These are phyloP conservation scores for Cylindrotheca fusiformis DNA, from an alignment of 108 stramenopile species.

Conservation along the genomic window DNA sequence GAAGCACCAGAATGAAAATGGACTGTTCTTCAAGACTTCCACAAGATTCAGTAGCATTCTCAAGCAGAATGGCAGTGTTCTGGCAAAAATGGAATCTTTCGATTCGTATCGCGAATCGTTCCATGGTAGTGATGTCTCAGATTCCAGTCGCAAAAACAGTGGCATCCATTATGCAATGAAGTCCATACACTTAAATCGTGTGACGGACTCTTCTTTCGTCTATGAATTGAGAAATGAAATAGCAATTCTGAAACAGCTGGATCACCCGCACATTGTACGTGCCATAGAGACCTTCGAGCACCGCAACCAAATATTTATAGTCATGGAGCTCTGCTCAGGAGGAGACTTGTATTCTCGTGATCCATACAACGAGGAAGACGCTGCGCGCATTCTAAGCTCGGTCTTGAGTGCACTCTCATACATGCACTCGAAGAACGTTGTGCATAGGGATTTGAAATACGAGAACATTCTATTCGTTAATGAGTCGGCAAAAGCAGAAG, in stretches of 20 bases:
- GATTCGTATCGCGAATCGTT: conserved; percentile 1
- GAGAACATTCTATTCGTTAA: conserved; percentile 87
- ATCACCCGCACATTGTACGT: conserved; percentile 91
- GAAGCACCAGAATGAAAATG: background rate
- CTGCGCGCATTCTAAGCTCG: conserved; percentile 53
- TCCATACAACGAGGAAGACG: conserved; percentile 79
- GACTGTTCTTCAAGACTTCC: background rate
- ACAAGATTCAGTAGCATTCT: background rate
- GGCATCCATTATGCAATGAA: conserved; percentile 56
- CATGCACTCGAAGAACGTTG: conserved; percentile 45
- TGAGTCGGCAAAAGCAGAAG: conserved; percentile 40
- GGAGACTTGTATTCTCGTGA: conserved; percentile 82
- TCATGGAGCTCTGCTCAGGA: conserved; percentile 83
- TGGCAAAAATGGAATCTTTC: background rate
- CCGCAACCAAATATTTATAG: conserved; percentile 69
- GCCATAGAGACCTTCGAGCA: conserved; percentile 78
- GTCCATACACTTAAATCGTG: conserved; percentile 62
- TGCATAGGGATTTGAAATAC: conserved; percentile 76
- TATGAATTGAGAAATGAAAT: conserved; percentile 74
- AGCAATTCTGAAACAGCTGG: conserved; percentile 72
- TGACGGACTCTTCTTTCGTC: conserved; percentile 36
- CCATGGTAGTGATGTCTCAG: background rate
- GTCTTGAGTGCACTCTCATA: conserved; percentile 54
- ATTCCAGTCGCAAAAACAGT: background rate
- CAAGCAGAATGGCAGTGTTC: background rate